Conservation (phyloP, 176 grass and related monocot genomes). For the Lolium multiflorum region DNA sequence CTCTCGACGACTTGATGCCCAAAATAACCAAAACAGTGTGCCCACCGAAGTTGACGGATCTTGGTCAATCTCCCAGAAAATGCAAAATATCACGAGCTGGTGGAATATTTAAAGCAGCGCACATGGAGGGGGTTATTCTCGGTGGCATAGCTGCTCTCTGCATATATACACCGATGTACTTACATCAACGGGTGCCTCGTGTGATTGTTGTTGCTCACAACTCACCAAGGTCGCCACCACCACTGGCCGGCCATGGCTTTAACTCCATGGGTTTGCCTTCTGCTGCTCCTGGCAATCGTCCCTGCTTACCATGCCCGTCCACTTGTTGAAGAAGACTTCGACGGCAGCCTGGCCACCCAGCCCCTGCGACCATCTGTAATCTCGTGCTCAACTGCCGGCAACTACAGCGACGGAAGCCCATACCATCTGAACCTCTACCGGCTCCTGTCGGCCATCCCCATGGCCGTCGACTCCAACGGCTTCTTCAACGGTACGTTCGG, state of each 20-base stretch:
- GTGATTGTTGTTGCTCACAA: too few species aligned
- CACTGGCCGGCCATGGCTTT: background rate
- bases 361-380: background rate
- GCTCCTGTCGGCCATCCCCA: conserved; percentile 21
- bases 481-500: conserved; percentile 26
- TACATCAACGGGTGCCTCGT: too few species aligned
- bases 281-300: background rate
- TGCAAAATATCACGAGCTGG: too few species aligned
- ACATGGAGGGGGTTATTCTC: too few species aligned
- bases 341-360: background rate
- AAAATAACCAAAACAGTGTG: too few species aligned
- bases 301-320: too few species aligned
- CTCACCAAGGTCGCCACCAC: background rate
- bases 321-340: background rate
- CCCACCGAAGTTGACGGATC: too few species aligned
- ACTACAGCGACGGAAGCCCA: conserved; percentile 37
- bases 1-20: too few species aligned
- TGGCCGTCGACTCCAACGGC: background rate
- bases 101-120: too few species aligned
- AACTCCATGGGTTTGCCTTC: background rate
- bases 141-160: too few species aligned
- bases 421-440: conserved; percentile 43
- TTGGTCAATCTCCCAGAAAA: too few species aligned
- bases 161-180: too few species aligned
- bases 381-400: conserved; percentile 13